phyloP scores from a whole-genome alignment of 108 stramenopile genomes.

The Cyclotella baltica region DNA sequence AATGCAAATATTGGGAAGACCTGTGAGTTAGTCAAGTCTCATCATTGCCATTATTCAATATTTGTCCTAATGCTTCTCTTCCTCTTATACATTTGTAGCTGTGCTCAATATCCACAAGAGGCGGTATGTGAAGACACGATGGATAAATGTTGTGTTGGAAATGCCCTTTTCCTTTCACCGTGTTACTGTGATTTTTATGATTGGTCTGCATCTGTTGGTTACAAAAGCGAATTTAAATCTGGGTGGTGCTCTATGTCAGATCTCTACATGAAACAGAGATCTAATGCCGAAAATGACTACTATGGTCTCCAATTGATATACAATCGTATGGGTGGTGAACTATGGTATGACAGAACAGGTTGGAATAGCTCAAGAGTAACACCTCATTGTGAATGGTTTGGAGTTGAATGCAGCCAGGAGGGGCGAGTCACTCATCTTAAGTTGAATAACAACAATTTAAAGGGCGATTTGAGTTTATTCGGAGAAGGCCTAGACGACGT shows the following conservation, averaged over 20 bases:
- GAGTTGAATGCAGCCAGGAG: slow-evolving; percentile 24
- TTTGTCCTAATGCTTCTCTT: background rate
- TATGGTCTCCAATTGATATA: background rate
- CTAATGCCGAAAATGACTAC: background rate
- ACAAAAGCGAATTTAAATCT: background rate
- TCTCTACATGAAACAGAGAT: background rate
- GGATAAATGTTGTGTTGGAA: background rate
- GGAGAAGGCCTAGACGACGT: background rate
- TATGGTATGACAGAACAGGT: slow-evolving; percentile 24
- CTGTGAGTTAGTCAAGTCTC: background rate
- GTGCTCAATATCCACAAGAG: background rate
- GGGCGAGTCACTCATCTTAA: slow-evolving; percentile 18
- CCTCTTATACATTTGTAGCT: background rate
- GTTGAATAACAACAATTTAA: slow-evolving; percentile 32
- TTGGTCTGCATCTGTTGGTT: background rate
- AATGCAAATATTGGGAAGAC: background rate
- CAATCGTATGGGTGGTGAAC: background rate
- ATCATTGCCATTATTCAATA: background rate
- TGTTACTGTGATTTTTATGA: slow-evolving; percentile 13
- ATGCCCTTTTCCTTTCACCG: background rate
- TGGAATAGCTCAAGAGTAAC: background rate
- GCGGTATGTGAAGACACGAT: slow-evolving; percentile 6
- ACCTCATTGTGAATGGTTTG: slow-evolving; percentile 28
- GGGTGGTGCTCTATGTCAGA: background rate
- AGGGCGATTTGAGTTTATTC: slow-evolving; percentile 3